These are phyloP conservation scores for Pythium rhizo-oryzae DNA, from an alignment of 352 stramenopile species.

Conservation along the genomic window DNA sequence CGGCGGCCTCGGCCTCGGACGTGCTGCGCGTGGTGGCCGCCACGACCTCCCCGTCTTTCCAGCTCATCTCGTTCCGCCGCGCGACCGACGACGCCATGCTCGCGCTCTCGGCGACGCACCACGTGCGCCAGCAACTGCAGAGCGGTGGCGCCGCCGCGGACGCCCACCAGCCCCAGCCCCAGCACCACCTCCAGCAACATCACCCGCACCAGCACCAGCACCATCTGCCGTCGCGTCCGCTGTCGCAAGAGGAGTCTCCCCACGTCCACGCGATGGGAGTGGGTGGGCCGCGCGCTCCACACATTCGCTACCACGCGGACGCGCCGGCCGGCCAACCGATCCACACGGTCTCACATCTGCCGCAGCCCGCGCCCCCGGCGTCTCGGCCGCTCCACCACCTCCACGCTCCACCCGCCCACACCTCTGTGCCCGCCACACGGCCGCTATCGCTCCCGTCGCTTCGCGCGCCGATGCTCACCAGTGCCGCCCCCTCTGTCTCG, in stretches of 20 bases:
- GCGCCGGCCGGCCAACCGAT: neutral
- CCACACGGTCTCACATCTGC: too few species aligned
- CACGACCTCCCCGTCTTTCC: constrained; percentile 16
- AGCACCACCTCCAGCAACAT: neutral
- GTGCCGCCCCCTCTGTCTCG: neutral
- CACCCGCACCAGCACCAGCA: too few species aligned
- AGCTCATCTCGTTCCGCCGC: constrained; percentile 26
- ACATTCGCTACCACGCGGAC: constrained; percentile 6
- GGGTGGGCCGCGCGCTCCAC: too few species aligned
- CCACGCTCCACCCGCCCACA: neutral
- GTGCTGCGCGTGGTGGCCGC: constrained; percentile 15
- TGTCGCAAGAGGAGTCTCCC: neutral
- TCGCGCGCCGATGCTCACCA: neutral
- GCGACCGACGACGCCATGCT: constrained; percentile 21
- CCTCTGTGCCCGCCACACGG: neutral
- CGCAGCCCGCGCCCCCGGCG: neutral
- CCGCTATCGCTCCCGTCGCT: constrained; percentile 14
- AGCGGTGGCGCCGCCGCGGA: neutral
- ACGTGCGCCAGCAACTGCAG: constrained; percentile 17
- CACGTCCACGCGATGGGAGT: neutral
- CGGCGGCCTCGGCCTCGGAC: too few species aligned
- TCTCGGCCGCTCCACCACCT: neutral
- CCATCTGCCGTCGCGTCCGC: too few species aligned
- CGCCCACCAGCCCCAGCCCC: neutral
- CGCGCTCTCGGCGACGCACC: constrained; percentile 19